These are phyloP conservation scores for Rhizopus arrhizus DNA, from an alignment of 371 early-diverging fungal genomes.

Conservation along the genomic window DNA sequence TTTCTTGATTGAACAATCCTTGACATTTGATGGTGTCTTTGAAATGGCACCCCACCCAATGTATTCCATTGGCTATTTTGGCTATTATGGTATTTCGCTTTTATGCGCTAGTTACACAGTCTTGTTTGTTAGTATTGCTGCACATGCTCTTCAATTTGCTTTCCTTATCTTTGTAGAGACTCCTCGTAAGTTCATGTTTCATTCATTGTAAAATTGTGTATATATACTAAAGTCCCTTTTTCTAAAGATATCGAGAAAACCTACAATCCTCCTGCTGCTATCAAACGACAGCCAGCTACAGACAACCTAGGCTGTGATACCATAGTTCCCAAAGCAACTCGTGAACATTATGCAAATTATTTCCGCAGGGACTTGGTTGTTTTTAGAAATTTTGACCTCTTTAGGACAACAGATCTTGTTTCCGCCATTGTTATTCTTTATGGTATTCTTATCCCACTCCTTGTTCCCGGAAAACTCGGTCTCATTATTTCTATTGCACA, in stretches of 20 bases:
- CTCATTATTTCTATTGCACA: constrained; percentile 59
- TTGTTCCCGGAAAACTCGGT: constrained; percentile 51
- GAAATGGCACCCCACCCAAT: constrained; percentile 98
- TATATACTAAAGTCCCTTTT: background rate
- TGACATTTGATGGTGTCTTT: constrained; percentile 93
- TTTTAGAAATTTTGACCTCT: constrained; percentile 88
- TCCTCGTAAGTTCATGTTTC: constrained; percentile 66
- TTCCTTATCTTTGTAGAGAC: constrained; percentile 93
- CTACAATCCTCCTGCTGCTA: constrained; percentile 67
- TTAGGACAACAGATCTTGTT: constrained; percentile 81
- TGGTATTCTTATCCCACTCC: constrained; percentile 68
- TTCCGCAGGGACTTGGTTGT: constrained; percentile 87
- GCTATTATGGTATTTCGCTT: constrained; percentile 92
- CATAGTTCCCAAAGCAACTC: background rate
- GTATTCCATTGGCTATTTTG: constrained; percentile 96
- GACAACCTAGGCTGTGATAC: background rate
- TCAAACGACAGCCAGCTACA: constrained; percentile 11
- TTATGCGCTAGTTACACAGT: constrained; percentile 86
- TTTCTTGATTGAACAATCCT: constrained; percentile 84
- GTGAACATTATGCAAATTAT: constrained; percentile 1
- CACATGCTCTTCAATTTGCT: constrained; percentile 86
- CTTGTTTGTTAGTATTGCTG: constrained; percentile 84
- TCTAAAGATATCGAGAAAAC: constrained; percentile 84
- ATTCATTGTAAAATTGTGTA: background rate
- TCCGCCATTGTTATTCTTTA: constrained; percentile 75